Conservation (phyloP, 345 rosid species). For the Cochlearia excelsa region DNA sequence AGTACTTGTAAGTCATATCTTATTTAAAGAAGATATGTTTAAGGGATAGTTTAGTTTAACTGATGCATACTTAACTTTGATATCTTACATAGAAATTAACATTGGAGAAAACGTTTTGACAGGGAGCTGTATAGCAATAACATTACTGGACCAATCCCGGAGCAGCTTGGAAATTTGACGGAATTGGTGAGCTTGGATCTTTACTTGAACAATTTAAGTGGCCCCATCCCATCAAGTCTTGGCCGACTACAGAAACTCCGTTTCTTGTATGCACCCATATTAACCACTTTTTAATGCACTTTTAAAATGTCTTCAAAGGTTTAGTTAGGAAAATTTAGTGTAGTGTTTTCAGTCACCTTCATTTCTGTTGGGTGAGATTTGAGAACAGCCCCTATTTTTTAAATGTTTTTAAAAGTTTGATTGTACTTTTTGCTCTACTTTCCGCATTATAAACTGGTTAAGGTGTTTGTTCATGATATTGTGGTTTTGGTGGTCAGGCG, state of each 20-base stretch:
- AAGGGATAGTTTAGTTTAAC: not conserved
- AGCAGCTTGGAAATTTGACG: slow-evolving; percentile 77
- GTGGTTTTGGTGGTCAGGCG: slow-evolving; percentile 36
- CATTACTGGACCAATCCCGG: slow-evolving; percentile 66
- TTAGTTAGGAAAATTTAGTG: not conserved
- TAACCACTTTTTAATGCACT: slow-evolving; percentile 5
- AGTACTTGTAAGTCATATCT: slow-evolving; percentile 74
- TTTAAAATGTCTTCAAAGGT: slow-evolving; percentile 1
- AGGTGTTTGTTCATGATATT: slow-evolving; percentile 1
- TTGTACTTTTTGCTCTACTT: not conserved
- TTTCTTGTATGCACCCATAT: slow-evolving; percentile 55
- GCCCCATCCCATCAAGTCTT: slow-evolving; percentile 58
- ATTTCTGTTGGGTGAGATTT: slow-evolving; percentile 16
- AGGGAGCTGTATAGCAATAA: slow-evolving; percentile 84
- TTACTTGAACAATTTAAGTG: slow-evolving; percentile 62
- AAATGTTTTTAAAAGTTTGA: not conserved
- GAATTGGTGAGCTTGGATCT: slow-evolving; percentile 94
- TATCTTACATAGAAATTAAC: not conserved
- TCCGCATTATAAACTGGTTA: slow-evolving; percentile 1
- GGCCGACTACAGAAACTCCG: slow-evolving; percentile 59
- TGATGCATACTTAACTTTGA: not conserved
- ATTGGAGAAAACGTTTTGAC: slow-evolving; percentile 31
- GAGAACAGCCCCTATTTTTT: not conserved
- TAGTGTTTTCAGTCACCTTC: not conserved
- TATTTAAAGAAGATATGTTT: slow-evolving; percentile 1